A percentile compares a stretch with the other conserved stretches of the same genome.
phyloP scores from a whole-genome alignment of 805 yeast species.

The Ogataea philodendri region DNA sequence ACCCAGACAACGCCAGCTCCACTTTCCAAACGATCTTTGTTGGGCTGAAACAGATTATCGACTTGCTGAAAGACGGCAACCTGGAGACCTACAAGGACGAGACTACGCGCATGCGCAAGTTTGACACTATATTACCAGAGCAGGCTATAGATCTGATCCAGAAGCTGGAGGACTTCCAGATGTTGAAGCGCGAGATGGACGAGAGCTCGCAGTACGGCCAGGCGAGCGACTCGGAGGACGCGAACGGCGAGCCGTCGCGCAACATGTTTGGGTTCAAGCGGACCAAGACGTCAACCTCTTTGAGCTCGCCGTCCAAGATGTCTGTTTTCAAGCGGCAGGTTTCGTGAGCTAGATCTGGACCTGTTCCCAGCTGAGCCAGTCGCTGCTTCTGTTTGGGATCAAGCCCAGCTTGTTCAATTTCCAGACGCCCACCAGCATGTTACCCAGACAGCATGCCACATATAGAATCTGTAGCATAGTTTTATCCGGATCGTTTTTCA shows the following conservation, averaged over 20 bases:
- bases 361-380: constrained; percentile 88
- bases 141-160: constrained; percentile 61
- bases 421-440: constrained; percentile 76
- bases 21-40: constrained; percentile 71
- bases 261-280: constrained; percentile 31
- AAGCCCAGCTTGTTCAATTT: constrained; percentile 86
- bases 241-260: constrained; percentile 19
- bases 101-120: constrained; percentile 57
- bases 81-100: constrained; percentile 62
- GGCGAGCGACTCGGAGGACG: constrained; percentile 9
- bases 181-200: constrained; percentile 18
- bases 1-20: constrained; percentile 30
- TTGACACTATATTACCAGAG: constrained; percentile 71
- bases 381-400: constrained; percentile 82
- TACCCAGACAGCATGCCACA: constrained; percentile 43
- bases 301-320: constrained; percentile 21
- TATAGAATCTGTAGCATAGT: constrained; percentile 29
- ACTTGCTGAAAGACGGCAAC: constrained; percentile 62
- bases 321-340: constrained; percentile 17
- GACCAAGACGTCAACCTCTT: constrained; percentile 16
- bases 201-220: too few relatives aligned
- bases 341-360: constrained; percentile 23
- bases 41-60: constrained; percentile 77
- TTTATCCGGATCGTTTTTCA: constrained; percentile 26
- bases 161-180: constrained; percentile 43